Evolutionary conservation across 306 rosid species (phyloP), one percentile per base, ranked within the genome.

Genomic region (Dryas drummondii): DNA sequence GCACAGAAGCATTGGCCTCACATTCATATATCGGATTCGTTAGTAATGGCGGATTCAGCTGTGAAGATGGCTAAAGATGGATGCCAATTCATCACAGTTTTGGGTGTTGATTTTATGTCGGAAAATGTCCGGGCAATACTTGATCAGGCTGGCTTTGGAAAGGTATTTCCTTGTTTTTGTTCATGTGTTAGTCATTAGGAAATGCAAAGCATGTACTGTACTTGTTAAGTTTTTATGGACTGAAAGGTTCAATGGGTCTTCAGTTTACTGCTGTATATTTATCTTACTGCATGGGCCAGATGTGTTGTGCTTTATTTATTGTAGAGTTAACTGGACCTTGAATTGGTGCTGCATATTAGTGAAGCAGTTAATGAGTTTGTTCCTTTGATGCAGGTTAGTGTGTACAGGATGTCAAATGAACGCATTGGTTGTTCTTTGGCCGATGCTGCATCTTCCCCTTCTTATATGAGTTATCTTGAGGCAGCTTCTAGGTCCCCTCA

Each of bases 1-100:
- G 99, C 99, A 56, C 89, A 92, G 88, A 92, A 90, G 82, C 93
- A 81, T 78, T 94, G 99, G 99, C 96, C 99, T 55, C 97, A 94
- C 78, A 94, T 94, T 68, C 79, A 94, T 85, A 87, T 94, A 83
- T 94, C 99, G 54, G 99, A 94, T 86, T 94, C 99, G 5, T 78
- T 94, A 79, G 98, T 94, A 72, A 94, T 92, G 99, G 99, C 99
- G 17, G 99, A 94, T 83, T 65, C 94, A 0, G 97, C 99, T 6
- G 90, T 92, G 68, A 86, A 82, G 68, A 92, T 92, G 97, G 99
- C 96, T 0, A 87, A 92, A 85, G 92, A 87, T 4, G 99, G 97
- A 71, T 94, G 99, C 82, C 58, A 90, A 74, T 94, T 78, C 80
- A 80, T 94, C 70, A 82, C 96, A 53, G 99, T 94, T 22, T 22